These are phyloP conservation scores for Wickerhamiella azyma DNA, from an alignment of 805 yeast genomes.

Conservation along the genomic window DNA sequence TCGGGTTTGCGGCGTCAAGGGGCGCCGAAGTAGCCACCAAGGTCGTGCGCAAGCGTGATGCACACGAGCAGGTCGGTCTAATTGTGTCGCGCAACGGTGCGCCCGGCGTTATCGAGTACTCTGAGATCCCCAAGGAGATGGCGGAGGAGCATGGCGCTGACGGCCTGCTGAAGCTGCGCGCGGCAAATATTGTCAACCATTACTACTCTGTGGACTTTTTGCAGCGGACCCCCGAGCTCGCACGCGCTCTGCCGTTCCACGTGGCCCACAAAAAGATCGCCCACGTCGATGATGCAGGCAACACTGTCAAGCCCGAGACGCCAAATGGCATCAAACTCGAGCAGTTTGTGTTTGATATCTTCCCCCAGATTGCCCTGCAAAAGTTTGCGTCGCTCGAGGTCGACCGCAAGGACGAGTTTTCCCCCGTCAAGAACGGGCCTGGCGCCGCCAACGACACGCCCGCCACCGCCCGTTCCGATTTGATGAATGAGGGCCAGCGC, in stretches of 20 bases:
- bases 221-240: conserved; percentile 40
- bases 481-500: conserved; percentile 49
- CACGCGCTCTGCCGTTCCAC: conserved; percentile 73
- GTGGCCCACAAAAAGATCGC: conserved; percentile 86
- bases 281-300: conserved; percentile 35
- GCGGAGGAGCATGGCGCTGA: conserved; percentile 47
- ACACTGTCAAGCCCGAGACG: conserved; percentile 43
- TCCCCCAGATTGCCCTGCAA: conserved; percentile 55
- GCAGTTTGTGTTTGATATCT: conserved; percentile 93
- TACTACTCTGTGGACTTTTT: conserved; percentile 78
- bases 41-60: conserved; percentile 84
- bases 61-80: conserved; percentile 81
- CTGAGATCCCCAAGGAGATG: conserved; percentile 69
- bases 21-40: conserved; percentile 73
- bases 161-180: conserved; percentile 57
- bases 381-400: conserved; percentile 90
- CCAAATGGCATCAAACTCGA: conserved; percentile 92
- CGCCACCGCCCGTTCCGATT: conserved; percentile 56
- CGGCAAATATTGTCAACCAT: conserved; percentile 96
- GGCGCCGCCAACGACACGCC: conserved; percentile 79
- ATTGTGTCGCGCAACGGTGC: conserved; percentile 46
- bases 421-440: conserved; percentile 85
- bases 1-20: conserved; percentile 69
- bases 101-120: conserved; percentile 91
- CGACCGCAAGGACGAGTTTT: conserved; percentile 68